A percentile compares a stretch with the other conserved stretches of the same genome.
Evolutionary conservation across 495 filamentous ascomycete species (phyloP).

Genomic region (Penicillium arizonense): DNA sequence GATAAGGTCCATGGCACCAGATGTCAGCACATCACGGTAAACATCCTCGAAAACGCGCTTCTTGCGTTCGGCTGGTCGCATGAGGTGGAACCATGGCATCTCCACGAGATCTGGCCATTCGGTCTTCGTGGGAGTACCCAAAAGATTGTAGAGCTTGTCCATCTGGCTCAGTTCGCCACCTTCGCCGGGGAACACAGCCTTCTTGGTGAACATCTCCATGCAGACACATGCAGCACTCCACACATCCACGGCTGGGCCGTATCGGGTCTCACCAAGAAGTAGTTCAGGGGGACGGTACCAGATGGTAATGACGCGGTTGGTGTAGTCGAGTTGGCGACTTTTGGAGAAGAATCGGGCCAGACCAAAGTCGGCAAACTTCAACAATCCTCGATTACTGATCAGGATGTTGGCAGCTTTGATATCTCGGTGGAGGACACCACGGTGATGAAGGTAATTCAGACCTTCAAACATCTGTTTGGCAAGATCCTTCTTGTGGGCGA

Average conservation of each 20-base stretch:
- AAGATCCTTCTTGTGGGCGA: constrained; percentile 89
- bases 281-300: constrained; percentile 97
- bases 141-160: constrained; percentile 89
- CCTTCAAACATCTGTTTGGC: constrained; percentile 93
- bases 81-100: constrained; percentile 94
- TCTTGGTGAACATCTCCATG: constrained; percentile 93
- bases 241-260: constrained; percentile 92
- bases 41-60: constrained; percentile 80
- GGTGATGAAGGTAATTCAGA: constrained; percentile 88
- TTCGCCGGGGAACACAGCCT: constrained; percentile 94
- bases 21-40: constrained; percentile 69
- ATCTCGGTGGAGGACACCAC: constrained; percentile 92
- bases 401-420: constrained; percentile 96
- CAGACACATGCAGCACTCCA: constrained; percentile 98
- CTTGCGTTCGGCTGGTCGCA: constrained; percentile 71
- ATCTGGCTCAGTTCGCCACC: constrained; percentile 93
- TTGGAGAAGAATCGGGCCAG: constrained; percentile 97
- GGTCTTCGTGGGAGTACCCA: constrained; percentile 80
- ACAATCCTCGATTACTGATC: constrained; percentile 78
- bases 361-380: constrained; percentile 96
- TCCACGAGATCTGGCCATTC: constrained; percentile 88
- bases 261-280: constrained; percentile 89
- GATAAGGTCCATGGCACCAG: constrained; percentile 80
- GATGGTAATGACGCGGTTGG: constrained; percentile 93
- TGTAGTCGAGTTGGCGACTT: constrained; percentile 90